Conservation (phyloP, 2,329 filamentous ascomycete species). For the Colletotrichum gigasporum region DNA sequence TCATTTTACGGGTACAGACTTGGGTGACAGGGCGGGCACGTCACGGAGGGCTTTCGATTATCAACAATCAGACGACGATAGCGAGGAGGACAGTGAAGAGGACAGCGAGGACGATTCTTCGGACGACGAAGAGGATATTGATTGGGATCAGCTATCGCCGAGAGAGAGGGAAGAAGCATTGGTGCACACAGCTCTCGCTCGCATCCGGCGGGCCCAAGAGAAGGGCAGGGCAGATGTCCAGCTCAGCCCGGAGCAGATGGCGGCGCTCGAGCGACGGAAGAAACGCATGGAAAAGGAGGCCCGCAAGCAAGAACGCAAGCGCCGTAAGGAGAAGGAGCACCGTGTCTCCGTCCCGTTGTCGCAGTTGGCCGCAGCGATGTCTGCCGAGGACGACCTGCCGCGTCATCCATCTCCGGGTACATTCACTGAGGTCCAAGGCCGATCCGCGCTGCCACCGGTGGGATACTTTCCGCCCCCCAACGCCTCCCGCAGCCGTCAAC, state of each 20-base stretch:
- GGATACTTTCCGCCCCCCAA: constrained; percentile 61
- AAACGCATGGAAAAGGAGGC: constrained; percentile 65
- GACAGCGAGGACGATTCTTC: constrained; percentile 44
- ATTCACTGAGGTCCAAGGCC: constrained; percentile 46
- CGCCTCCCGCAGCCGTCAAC: constrained; percentile 49
- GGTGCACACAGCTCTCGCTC: constrained; percentile 80
- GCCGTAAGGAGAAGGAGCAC: constrained; percentile 52
- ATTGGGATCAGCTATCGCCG: constrained; percentile 64
- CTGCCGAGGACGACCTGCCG: constrained; percentile 46
- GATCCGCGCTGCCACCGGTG: constrained; percentile 54
- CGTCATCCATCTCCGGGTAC: constrained; percentile 50
- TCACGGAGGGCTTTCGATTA: constrained; percentile 49
- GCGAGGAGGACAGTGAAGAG: constrained; percentile 49
- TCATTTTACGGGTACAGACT: constrained; percentile 68
- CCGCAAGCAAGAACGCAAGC: constrained; percentile 47
- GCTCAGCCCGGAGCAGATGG: constrained; percentile 81
- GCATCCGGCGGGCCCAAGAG: constrained; percentile 81
- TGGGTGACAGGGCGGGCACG: constrained; percentile 53
- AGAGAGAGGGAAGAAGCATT: constrained; percentile 78
- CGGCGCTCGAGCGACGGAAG: constrained; percentile 76
- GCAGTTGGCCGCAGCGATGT: constrained; percentile 50
- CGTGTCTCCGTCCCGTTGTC: constrained; percentile 64
- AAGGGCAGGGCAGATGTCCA: constrained; percentile 82
- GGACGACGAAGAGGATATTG: constrained; percentile 51
- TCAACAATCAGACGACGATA: constrained; percentile 44